A percentile compares a stretch with the other conserved stretches of the same genome.
Evolutionary conservation across 306 rosid species (phyloP).

Genomic region (Lupinus albus): DNA sequence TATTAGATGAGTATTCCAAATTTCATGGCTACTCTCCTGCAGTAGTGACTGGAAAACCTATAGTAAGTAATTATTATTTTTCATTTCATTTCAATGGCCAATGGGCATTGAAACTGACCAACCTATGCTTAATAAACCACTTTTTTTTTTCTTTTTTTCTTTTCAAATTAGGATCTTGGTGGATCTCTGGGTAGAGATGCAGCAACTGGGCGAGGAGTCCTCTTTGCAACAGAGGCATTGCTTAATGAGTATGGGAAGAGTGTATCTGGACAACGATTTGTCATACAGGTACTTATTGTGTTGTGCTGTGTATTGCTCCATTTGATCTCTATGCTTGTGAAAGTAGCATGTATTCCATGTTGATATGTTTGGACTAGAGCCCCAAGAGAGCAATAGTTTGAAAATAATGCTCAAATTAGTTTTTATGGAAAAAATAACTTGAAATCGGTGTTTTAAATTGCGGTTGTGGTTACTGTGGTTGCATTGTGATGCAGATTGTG

Average conservation of each 20-base stretch:
- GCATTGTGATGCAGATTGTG: too few relatives aligned
- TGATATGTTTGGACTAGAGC: neutral
- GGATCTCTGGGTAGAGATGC: slow-evolving; percentile 96
- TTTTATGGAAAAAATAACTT: neutral
- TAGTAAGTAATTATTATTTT: slow-evolving; percentile 47
- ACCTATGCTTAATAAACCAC: neutral
- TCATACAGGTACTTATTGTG: slow-evolving; percentile 66
- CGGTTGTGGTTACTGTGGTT: too few relatives aligned
- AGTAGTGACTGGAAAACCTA: slow-evolving; percentile 91
- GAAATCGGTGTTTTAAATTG: too few relatives aligned
- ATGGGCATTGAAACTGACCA: neutral
- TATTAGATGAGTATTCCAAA: slow-evolving; percentile 90
- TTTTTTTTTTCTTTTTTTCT: neutral
- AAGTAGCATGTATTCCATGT: slow-evolving; percentile 9
- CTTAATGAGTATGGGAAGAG: slow-evolving; percentile 80
- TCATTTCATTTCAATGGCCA: slow-evolving; percentile 18
- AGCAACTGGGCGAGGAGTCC: slow-evolving; percentile 91
- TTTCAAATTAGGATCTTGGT: slow-evolving; percentile 70
- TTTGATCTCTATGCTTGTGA: slow-evolving; percentile 3
- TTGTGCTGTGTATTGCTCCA: slow-evolving; percentile 3
- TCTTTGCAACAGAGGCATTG: slow-evolving; percentile 85
- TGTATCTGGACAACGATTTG: slow-evolving; percentile 78
- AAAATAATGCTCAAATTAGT: neutral
- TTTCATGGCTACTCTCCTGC: slow-evolving; percentile 96
- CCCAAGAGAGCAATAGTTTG: neutral